Conservation (phyloP, 768 basidiomycete genomes). For the Ephemerocybe angulata region DNA sequence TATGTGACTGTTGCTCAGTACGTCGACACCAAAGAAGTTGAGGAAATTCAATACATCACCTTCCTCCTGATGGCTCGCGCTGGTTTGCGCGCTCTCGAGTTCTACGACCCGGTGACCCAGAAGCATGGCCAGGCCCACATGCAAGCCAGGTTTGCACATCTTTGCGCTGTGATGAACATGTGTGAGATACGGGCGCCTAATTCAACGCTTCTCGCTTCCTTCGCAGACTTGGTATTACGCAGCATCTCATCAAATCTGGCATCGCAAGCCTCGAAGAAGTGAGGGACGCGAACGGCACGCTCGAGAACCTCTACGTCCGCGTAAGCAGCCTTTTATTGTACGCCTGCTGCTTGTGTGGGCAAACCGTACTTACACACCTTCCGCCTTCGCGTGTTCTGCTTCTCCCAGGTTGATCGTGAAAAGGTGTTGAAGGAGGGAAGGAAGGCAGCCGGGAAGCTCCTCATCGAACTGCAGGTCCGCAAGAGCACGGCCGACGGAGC, state of each 20-base stretch:
- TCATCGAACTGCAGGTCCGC: conserved; percentile 77
- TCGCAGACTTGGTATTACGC: conserved; percentile 78
- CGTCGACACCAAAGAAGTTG: conserved; percentile 58
- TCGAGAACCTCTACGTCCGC: conserved; percentile 68
- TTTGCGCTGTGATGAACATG: conserved; percentile 1
- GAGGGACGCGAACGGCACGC: conserved; percentile 48
- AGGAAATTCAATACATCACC: conserved; percentile 77
- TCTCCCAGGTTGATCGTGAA: conserved; percentile 64
- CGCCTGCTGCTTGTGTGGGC: background rate
- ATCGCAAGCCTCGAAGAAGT: conserved; percentile 70
- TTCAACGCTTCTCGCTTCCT: too few species aligned
- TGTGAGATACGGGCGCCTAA: too few species aligned
- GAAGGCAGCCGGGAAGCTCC: conserved; percentile 65
- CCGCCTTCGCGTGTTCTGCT: background rate
- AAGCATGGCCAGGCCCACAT: conserved; percentile 91
- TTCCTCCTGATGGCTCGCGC: conserved; percentile 86
- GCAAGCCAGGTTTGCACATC: conserved; percentile 68
- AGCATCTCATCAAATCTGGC: conserved; percentile 68
- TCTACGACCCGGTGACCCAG: conserved; percentile 72
- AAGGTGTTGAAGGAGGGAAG: conserved; percentile 64
- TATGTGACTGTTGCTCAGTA: conserved; percentile 42
- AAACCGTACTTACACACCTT: background rate
- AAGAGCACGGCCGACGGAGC: conserved; percentile 83
- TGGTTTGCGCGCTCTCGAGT: conserved; percentile 76
- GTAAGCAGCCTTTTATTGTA: conserved; percentile 50